Evolutionary conservation across 169 alveolate genomes (phyloP).

Genomic region (Eimeria praecox): DNA sequence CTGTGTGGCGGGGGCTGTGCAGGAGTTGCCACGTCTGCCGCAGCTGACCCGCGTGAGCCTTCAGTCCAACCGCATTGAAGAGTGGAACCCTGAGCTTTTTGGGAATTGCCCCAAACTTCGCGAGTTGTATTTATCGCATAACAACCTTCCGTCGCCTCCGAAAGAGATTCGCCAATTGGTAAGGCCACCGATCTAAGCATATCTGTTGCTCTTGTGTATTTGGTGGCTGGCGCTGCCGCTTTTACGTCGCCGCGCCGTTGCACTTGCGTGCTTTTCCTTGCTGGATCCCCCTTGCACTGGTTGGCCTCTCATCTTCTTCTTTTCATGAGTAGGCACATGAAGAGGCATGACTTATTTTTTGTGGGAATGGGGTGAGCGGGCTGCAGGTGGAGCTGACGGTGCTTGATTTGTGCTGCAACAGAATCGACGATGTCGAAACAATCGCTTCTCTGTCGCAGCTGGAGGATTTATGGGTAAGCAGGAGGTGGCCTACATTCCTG

Average conservation of each 20-base stretch:
- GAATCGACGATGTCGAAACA: conserved; percentile 75
- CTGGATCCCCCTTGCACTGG: neutral
- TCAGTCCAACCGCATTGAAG: conserved; percentile 87
- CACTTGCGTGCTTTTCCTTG: neutral
- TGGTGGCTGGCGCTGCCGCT: neutral
- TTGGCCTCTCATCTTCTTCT: neutral
- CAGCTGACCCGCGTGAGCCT: conserved; percentile 81
- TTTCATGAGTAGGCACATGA: neutral
- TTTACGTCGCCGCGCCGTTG: neutral
- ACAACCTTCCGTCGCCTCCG: conserved; percentile 80
- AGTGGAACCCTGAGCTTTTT: conserved; percentile 82
- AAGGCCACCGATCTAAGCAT: neutral
- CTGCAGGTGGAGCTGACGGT: conserved; percentile 80
- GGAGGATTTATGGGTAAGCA: conserved; percentile 87
- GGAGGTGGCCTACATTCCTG: neutral
- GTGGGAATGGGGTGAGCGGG: neutral
- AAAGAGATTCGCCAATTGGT: conserved; percentile 17
- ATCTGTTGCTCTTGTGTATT: neutral
- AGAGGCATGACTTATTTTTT: neutral
- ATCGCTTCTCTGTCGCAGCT: conserved; percentile 76
- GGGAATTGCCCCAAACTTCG: conserved; percentile 77
- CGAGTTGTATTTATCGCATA: conserved; percentile 86
- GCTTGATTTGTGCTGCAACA: conserved; percentile 85
- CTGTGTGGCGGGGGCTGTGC: neutral
- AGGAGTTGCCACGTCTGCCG: conserved; percentile 84